Base-by-base conservation (phyloP, 2,329 filamentous ascomycete species). In the Teratosphaeria nubilosa region DNA sequence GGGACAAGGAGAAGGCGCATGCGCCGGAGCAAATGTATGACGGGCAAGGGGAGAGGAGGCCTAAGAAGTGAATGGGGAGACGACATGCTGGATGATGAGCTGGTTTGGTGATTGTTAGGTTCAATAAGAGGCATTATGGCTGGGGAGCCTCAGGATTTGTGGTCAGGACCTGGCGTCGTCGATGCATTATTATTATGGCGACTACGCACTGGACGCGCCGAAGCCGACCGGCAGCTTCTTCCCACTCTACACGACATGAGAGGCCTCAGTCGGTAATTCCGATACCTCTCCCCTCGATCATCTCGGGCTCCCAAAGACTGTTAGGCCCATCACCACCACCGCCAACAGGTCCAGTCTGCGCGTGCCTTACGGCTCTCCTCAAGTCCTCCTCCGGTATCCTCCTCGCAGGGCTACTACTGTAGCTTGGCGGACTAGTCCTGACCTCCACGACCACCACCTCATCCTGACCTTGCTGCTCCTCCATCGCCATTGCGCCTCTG, bases 1-100 rank as follows among this genome's bases (percentile, higher is more conserved):
- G 78, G 78, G 76, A 72, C 55, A 72, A 73, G 64, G 69, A 70
- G 54, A 56, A 58, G 58, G 65, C 61, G 59, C 68, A 62, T 60
- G 66, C 63, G 58, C 60, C 62, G 13, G 60, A 58, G 34, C 58
- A 63, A 32, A 20, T 24, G 53, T 48, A 48, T 24, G 16, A 48
- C 5, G 45, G 53, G 48, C n/a, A 37, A 57, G 50, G 37, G 24
- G 53, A 37, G 34, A 53, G 55, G 37, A 32, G 34, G 37, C 27
- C 41, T 45, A 54, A 51, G 30, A 25, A 25, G 20, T 54, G 52
- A 27, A 10, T 32, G 13, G 20, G 37, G 10, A n/a, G n/a, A n/a
- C 13, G 37, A 1, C 20, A 30, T 11, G 9, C 41, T 48, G 52
- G 5, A 16, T 25, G 45, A 3, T 30, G 27, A 30, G 27, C 27